Conservation (phyloP, 1,284 basidiomycete species). For the Takashimella koratensis region DNA sequence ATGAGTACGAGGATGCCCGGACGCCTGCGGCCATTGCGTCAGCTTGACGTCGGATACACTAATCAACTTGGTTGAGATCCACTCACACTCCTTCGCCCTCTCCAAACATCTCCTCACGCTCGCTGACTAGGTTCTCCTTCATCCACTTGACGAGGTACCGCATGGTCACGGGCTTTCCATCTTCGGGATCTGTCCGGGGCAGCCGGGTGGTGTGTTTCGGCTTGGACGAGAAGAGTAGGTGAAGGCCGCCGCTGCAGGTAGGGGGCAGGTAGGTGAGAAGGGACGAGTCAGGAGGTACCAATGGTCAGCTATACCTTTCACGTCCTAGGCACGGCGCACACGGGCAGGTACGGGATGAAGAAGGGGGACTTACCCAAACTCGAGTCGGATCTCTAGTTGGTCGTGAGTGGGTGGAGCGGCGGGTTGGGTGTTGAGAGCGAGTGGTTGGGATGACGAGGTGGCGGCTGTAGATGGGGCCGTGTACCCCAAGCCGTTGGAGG, state of each 20-base stretch:
- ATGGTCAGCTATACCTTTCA: not conserved
- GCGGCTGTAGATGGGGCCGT: constrained; percentile 9
- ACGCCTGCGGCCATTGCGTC: constrained; percentile 60
- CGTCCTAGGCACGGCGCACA: not conserved
- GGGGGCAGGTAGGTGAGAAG: not conserved
- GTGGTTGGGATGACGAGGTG: not conserved
- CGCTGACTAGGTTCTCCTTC: constrained; percentile 71
- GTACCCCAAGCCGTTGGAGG: constrained; percentile 27
- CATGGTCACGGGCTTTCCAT: constrained; percentile 59
- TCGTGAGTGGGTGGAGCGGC: not conserved
- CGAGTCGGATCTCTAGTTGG: constrained; percentile 15
- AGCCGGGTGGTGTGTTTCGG: constrained; percentile 61
- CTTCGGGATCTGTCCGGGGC: constrained; percentile 50
- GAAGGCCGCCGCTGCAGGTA: constrained; percentile 68
- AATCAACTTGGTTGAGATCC: too few species aligned
- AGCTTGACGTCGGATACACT: not conserved
- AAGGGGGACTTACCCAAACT: constrained; percentile 14
- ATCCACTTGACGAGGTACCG: constrained; percentile 75
- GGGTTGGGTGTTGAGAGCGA: not conserved
- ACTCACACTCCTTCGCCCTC: constrained; percentile 85
- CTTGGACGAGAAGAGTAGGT: constrained; percentile 71
- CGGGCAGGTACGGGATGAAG: too few species aligned
- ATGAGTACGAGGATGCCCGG: constrained; percentile 93
- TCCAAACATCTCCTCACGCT: constrained; percentile 83
- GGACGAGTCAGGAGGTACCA: not conserved